Evolutionary conservation across 768 basidiomycete genomes (phyloP), one percentile per base, ranked within the genome.

Genomic region (Leucosporidium yakuticum): DNA sequence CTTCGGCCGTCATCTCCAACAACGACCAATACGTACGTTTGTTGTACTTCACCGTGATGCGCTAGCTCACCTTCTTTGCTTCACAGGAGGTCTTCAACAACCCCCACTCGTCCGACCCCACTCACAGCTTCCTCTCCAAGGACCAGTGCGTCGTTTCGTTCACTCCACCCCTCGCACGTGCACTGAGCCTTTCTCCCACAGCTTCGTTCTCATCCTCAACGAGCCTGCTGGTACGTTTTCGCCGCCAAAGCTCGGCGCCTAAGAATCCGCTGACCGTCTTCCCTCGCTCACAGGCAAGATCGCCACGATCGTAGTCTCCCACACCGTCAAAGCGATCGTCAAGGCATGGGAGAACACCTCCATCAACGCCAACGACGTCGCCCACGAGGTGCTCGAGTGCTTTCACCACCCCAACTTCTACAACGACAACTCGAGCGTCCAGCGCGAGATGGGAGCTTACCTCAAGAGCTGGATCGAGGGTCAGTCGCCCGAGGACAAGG

Each of bases 401-500:
- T 89, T 89, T 29, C 90, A 91, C 83, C 90, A 92, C 77, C 90
- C 90, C 21, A 87, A 89, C 70, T 92, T 90, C 82, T 85, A 87
- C 76, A 83, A 86, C 75, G 74, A 77, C 39, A 78, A 80, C 69
- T 88, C 87, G 2, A 82, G 83, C 67, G 81, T 91, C 39, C 90
- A 91, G 77, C 82, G 84, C 63, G 85, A 88, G 73, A 91, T 92
- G 89, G 84, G 84, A 70, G 60, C 66, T 7, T 84, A 81, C 73
- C 83, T 91, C 84, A 80, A 78, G 50, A 79, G 77, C 51, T 90
- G 88, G 89, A 80, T 85, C 49, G 76, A 83, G 58, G 79, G 79
- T 12, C 82, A 86, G 19, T 83, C 84, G 6, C 74, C 78, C 7
- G 60, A 78, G 20, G 80, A 81, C 64, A 82, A 84, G 68, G 76